Conservation (phyloP, 2,329 filamentous ascomycete species). For the Atkinsonella texensis region DNA sequence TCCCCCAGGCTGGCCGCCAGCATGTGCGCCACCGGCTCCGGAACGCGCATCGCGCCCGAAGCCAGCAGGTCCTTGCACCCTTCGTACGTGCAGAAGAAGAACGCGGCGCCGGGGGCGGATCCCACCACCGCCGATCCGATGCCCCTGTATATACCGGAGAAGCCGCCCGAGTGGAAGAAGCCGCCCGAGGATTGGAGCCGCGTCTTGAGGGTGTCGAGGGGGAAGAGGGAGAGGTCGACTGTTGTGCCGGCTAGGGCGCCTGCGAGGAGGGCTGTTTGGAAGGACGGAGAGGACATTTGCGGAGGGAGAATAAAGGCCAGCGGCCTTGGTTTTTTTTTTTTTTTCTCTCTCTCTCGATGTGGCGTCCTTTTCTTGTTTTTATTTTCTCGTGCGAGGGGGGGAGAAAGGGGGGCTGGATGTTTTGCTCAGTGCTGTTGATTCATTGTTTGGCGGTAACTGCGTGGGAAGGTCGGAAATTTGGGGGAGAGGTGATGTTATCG, state of each 20-base stretch:
- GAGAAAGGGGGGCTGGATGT: too few relatives aligned
- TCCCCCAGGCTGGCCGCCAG: slow-evolving; percentile 76
- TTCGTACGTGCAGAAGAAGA: slow-evolving; percentile 97
- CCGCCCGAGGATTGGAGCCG: slow-evolving; percentile 74
- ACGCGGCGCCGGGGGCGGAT: slow-evolving; percentile 82
- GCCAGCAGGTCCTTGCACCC: slow-evolving; percentile 42
- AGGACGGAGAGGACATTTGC: slow-evolving; percentile 24
- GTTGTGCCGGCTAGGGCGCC: slow-evolving; percentile 89
- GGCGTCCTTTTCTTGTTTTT: not conserved
- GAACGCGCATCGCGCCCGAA: slow-evolving; percentile 22
- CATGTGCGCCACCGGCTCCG: slow-evolving; percentile 54
- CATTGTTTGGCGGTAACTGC: too few relatives aligned
- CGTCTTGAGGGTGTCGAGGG: slow-evolving; percentile 97
- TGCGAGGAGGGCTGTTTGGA: slow-evolving; percentile 56
- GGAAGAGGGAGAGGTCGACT: slow-evolving; percentile 92
- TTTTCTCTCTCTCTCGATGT: not conserved
- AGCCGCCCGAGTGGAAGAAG: slow-evolving; percentile 75
- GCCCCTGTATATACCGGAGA: slow-evolving; percentile 85
- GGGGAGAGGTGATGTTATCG: too few relatives aligned
- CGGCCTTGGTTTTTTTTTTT: not conserved
- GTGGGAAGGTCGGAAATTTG: too few relatives aligned
- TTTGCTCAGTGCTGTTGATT: not conserved
- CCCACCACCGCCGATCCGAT: slow-evolving; percentile 83
- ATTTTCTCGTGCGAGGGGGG: too few relatives aligned
- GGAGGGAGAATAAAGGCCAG: not conserved